Evolutionary conservation across 2,329 filamentous ascomycete species (phyloP), one percentile per base, ranked within the genome.

Genomic region (Zymoseptoria passerinii): DNA sequence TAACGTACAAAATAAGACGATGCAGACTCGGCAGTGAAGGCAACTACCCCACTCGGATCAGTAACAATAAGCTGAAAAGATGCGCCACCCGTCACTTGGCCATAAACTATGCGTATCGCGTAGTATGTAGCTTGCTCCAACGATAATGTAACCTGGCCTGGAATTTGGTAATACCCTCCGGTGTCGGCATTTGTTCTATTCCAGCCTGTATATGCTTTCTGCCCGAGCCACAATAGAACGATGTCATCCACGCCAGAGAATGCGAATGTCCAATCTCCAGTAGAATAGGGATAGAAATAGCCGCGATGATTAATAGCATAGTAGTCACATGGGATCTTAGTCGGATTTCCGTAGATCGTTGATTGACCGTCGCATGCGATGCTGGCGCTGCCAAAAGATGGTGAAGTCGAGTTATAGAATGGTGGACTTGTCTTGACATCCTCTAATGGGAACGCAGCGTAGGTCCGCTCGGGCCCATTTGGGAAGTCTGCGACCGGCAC

Each of bases 261-360:
- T 35, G 51, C 61, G 59, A 68, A 66, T 7, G 59, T 64, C 54
- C 68, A 70, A 50, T 60, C 61, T 10, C 68, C 66, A 8, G 65
- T 63, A 9, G 50, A 28, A 2, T 23, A 48, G 0, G 56, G 27
- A 20, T 58, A 58, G n/a, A 58, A 54, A 59, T 65, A 62, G 29
- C 52, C 59, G 50, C 61, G 60, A 52, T 68, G 61, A 55, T 65
- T 63, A 58, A 66, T 23, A 10, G 19, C 10, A 48, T 54, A 35
- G 20, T 49, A 23, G 54, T 28, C n/a, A 27, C 56, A 54, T 10
- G 48, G 16, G 10, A 55, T 8, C 2, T 10, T 20, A 4, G 19
- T 50, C 2, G 49, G 49, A 9, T 50, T 50, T 4, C 49, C 49
- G 6, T 50, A 50, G 49, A 50, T 50, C 5, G 49, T 50, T 1